Percentiles rank a stretch among this genome's conserved stretches.
These are phyloP conservation scores for Phytophthora parvispora DNA, from an alignment of 352 stramenopile species.

Conservation along the genomic window DNA sequence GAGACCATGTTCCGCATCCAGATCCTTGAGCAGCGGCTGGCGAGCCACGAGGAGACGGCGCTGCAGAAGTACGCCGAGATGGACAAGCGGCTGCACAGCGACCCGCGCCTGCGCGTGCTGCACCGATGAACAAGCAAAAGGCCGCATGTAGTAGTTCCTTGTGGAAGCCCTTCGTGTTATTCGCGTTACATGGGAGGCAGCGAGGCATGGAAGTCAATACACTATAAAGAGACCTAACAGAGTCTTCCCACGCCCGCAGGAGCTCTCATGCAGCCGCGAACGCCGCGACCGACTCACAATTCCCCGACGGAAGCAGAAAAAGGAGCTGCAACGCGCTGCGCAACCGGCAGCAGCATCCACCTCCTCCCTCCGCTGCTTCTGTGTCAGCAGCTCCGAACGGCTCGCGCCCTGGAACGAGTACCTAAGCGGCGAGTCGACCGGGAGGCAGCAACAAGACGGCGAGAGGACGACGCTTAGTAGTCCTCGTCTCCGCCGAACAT, in stretches of 20 bases:
- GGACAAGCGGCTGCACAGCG: conserved; percentile 92
- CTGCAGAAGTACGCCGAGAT: conserved; percentile 96
- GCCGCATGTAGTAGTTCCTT: conserved; percentile 47
- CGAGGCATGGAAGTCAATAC: conserved; percentile 35
- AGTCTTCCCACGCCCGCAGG: conserved; percentile 27
- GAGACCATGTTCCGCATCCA: conserved; percentile 98
- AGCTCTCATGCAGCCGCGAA: conserved; percentile 15
- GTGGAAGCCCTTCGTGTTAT: conserved; percentile 80
- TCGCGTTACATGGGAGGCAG: conserved; percentile 59
- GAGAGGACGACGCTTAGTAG: conserved; percentile 69
- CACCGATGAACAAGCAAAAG: conserved; percentile 52
- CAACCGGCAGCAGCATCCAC: not conserved
- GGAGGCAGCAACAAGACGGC: conserved; percentile 8
- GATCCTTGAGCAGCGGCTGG: conserved; percentile 95
- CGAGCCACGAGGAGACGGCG: conserved; percentile 94
- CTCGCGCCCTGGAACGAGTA: not conserved
- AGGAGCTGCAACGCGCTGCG: not conserved
- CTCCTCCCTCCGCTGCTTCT: not conserved
- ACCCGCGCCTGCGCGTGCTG: conserved; percentile 83
- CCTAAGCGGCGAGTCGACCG: not conserved
- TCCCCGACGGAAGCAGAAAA: not conserved
- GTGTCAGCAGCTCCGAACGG: not conserved
- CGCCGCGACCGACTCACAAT: conserved; percentile 8
- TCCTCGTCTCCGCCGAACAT: conserved; percentile 91
- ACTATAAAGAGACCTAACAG: conserved; percentile 46